Evolutionary conservation across 306 rosid genomes (phyloP).

Genomic region (Cercis canadensis): DNA sequence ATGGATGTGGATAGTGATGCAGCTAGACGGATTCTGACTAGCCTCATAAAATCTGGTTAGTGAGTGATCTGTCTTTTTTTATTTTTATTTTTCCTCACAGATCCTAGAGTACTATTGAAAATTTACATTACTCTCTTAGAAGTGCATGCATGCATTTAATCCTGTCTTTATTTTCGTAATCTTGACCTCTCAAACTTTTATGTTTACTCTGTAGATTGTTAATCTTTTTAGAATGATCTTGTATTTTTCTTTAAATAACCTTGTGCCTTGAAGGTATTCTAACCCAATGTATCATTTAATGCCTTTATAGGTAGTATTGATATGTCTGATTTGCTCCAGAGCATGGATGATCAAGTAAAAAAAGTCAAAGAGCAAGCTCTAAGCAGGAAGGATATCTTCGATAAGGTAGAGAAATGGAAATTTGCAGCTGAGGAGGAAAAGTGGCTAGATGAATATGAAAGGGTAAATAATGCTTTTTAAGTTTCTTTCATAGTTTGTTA

Average conservation of each 20-base stretch:
- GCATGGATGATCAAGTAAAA: slow-evolving; percentile 82
- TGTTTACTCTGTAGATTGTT: too few relatives aligned
- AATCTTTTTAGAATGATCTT: neutral
- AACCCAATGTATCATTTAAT: slow-evolving; percentile 19
- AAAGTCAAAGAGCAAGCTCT: slow-evolving; percentile 86
- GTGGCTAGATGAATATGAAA: slow-evolving; percentile 96
- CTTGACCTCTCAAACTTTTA: neutral
- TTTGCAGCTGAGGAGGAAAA: slow-evolving; percentile 89
- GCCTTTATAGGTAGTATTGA: slow-evolving; percentile 58
- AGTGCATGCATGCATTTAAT: neutral
- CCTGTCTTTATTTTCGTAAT: slow-evolving; percentile 2
- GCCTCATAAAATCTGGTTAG: slow-evolving; percentile 80
- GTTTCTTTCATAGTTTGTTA: slow-evolving; percentile 1
- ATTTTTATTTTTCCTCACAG: neutral
- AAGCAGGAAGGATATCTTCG: slow-evolving; percentile 91
- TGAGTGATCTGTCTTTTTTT: neutral
- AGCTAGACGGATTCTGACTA: slow-evolving; percentile 64
- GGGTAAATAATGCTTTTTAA: slow-evolving; percentile 51
- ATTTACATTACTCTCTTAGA: slow-evolving; percentile 11
- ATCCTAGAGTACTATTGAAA: neutral
- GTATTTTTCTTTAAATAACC: neutral
- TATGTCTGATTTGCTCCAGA: slow-evolving; percentile 74
- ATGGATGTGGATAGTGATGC: slow-evolving; percentile 78
- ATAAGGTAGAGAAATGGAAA: slow-evolving; percentile 86
- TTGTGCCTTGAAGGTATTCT: too few relatives aligned